Evolutionary conservation across 108 stramenopile species (phyloP).

Genomic region (Discostella pseudostelligera): DNA sequence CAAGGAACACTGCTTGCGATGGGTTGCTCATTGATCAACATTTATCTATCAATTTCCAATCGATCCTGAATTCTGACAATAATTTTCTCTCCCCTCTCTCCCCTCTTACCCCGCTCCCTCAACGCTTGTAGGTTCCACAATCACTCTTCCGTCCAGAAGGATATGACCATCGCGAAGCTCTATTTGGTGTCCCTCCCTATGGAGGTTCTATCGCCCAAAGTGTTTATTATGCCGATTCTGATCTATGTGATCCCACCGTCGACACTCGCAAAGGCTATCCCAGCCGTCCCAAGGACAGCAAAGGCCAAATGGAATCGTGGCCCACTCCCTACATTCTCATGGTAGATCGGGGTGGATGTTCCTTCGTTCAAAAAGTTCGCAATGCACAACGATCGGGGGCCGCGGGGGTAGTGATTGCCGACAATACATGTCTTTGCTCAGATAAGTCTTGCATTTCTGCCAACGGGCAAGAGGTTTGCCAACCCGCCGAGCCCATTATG

Average conservation of each 20-base stretch:
- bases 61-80: neutral
- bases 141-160: constrained; percentile 60
- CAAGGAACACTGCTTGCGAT: too few relatives aligned
- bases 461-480: constrained; percentile 50
- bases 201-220: constrained; percentile 86
- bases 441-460: constrained; percentile 40
- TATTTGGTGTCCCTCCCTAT: constrained; percentile 92
- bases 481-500: constrained; percentile 91
- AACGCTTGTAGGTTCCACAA: constrained; percentile 48
- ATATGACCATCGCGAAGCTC: constrained; percentile 89
- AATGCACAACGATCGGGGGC: constrained; percentile 91
- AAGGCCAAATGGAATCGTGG: constrained; percentile 66
- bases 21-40: too few relatives aligned
- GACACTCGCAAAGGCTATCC: constrained; percentile 66
- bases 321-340: constrained; percentile 86
- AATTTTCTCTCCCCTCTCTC: neutral
- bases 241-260: constrained; percentile 63
- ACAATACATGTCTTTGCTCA: constrained; percentile 86
- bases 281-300: constrained; percentile 49
- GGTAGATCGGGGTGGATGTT: constrained; percentile 90
- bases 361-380: constrained; percentile 92
- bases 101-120: neutral
- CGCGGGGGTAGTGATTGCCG: constrained; percentile 89
- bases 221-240: constrained; percentile 76
- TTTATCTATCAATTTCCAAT: neutral